These are phyloP conservation scores for Fomitopsis pinicola DNA, from an alignment of 1,284 basidiomycete species.

Conservation along the genomic window DNA sequence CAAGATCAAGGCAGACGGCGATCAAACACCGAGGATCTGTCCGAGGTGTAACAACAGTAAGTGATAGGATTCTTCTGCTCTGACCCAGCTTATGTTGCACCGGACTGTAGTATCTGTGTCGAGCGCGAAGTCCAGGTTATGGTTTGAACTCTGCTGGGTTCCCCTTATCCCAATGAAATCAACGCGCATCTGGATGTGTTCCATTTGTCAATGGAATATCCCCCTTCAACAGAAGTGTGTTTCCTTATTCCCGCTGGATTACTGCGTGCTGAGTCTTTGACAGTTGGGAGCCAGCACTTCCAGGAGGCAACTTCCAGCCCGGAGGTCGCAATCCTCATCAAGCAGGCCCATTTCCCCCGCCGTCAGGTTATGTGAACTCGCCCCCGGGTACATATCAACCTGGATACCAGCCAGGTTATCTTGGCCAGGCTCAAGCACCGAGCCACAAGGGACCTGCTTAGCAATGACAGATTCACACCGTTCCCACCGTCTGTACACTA, in stretches of 20 bases:
- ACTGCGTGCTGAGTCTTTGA: not conserved
- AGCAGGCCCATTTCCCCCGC: slow-evolving; percentile 2
- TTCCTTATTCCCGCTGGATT: slow-evolving; percentile 1
- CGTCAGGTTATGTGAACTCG: slow-evolving; percentile 13
- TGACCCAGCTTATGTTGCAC: not conserved
- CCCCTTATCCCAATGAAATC: slow-evolving; percentile 44
- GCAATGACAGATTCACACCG: not conserved
- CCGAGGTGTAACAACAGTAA: slow-evolving; percentile 47
- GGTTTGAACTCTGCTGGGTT: slow-evolving; percentile 51
- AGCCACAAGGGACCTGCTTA: not conserved
- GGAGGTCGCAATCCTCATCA: slow-evolving; percentile 15
- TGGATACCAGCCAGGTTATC: slow-evolving; percentile 26
- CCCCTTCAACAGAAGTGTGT: slow-evolving; percentile 41
- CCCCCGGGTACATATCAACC: slow-evolving; percentile 18
- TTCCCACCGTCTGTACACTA: not conserved
- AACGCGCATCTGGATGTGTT: slow-evolving; percentile 46
- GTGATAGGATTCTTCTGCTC: slow-evolving; percentile 9
- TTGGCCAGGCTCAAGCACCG: slow-evolving; percentile 15
- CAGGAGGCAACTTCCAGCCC: slow-evolving; percentile 22
- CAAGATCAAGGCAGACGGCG: slow-evolving; percentile 39
- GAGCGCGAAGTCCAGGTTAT: slow-evolving; percentile 43
- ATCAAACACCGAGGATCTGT: slow-evolving; percentile 39
- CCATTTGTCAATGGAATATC: slow-evolving; percentile 46
- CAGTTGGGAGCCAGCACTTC: slow-evolving; percentile 43
- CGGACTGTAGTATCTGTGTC: slow-evolving; percentile 36